These are phyloP conservation scores for Fusarium newnesense DNA, from an alignment of 2,329 filamentous ascomycete species.

Conservation along the genomic window DNA sequence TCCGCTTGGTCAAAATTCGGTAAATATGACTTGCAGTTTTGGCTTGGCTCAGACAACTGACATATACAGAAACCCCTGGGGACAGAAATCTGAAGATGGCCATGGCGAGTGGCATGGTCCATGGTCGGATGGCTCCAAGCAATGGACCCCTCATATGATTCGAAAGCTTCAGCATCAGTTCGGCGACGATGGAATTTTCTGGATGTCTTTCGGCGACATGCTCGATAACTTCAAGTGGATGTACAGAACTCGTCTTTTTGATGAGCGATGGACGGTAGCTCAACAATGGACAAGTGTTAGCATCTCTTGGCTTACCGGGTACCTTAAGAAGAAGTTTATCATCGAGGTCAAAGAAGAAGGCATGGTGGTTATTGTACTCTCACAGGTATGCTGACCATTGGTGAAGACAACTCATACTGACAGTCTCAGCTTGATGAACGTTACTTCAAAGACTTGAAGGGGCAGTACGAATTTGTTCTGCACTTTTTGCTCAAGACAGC, in stretches of 20 bases:
- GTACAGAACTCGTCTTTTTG: constrained; percentile 59
- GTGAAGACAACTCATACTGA: constrained; percentile 1
- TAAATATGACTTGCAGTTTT: constrained; percentile 38
- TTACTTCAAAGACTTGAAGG: constrained; percentile 58
- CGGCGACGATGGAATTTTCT: constrained; percentile 71
- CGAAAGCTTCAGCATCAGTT: constrained; percentile 72
- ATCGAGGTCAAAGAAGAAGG: constrained; percentile 55
- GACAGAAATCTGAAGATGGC: constrained; percentile 57
- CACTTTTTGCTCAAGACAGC: constrained; percentile 54
- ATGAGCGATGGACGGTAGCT: constrained; percentile 57
- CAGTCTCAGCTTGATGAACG: constrained; percentile 54
- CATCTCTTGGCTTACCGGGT: constrained; percentile 58
- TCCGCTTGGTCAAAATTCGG: constrained; percentile 57
- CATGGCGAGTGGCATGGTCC: constrained; percentile 74
- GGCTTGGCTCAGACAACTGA: not conserved
- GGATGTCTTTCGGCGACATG: constrained; percentile 59
- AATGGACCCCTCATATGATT: constrained; percentile 81
- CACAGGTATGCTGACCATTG: constrained; percentile 45
- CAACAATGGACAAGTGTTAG: constrained; percentile 57
- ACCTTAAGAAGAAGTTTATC: constrained; percentile 57
- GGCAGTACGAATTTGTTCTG: constrained; percentile 55
- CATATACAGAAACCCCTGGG: constrained; percentile 72
- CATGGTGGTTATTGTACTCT: constrained; percentile 56
- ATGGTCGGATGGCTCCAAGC: constrained; percentile 78
- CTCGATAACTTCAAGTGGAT: constrained; percentile 57